A percentile compares a stretch with the other conserved stretches of the same genome.
phyloP scores from a whole-genome alignment of 371 early-diverging fungal species.

The Chytridium lagenaria region DNA sequence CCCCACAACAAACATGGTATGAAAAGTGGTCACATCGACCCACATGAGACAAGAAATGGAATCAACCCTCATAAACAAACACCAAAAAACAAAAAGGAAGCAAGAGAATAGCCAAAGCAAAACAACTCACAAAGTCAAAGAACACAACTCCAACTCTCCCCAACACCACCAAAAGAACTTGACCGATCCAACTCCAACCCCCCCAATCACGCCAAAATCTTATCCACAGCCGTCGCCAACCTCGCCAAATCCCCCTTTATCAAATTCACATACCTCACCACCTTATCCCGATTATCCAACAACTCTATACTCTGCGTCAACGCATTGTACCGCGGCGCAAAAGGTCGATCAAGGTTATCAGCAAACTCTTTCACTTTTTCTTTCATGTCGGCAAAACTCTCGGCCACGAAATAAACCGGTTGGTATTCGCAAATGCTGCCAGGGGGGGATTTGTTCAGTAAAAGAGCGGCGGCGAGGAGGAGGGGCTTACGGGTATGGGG shows the following conservation, averaged over 20 bases:
- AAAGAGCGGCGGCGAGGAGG: neutral
- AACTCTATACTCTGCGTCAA: constrained; percentile 86
- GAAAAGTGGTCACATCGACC: too few relatives aligned
- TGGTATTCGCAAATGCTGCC: constrained; percentile 87
- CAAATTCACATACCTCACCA: constrained; percentile 42
- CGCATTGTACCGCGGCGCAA: constrained; percentile 91
- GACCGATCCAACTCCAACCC: too few relatives aligned
- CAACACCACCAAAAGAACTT: too few relatives aligned
- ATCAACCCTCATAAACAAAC: too few relatives aligned
- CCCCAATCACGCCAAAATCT: constrained; percentile 26
- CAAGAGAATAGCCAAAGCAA: too few relatives aligned
- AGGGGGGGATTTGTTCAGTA: neutral
- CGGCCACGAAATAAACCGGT: constrained; percentile 94
- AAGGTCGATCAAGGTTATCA: constrained; percentile 77
- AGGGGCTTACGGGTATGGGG: constrained; percentile 75
- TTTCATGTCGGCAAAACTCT: constrained; percentile 91
- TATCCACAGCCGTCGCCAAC: constrained; percentile 48
- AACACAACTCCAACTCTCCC: too few relatives aligned
- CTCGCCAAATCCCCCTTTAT: constrained; percentile 49
- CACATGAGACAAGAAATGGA: too few relatives aligned
- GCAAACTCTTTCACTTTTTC: constrained; percentile 76
- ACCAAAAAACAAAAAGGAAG: too few relatives aligned
- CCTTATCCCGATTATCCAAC: constrained; percentile 58
- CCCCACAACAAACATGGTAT: too few relatives aligned
- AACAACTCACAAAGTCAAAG: too few relatives aligned